Evolutionary conservation across 164 flowering plant species (phyloP), one percentile per base, ranked within the genome.

Genomic region (Aristolochia fimbriata): DNA sequence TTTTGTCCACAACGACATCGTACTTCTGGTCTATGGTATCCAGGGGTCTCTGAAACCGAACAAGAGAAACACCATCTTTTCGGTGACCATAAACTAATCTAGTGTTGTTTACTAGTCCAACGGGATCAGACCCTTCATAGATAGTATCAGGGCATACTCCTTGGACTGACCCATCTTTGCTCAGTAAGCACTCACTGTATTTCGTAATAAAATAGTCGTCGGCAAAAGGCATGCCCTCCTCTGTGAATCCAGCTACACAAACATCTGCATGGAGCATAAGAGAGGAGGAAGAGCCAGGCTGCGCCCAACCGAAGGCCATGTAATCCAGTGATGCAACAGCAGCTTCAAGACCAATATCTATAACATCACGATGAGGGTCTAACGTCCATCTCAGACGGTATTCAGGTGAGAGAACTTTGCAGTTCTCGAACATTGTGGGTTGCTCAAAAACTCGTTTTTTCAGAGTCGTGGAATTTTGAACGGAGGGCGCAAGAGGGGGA

Each of bases 291-390:
- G 83, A 54, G 30, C 62, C 66, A 3, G 87, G 92, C 54, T 80
- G 66, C 0, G 94, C 94, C 99, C 99, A 93, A 14, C 99, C 99
- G 43, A 93, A 93, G 0, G 88, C 96, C 97, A 93, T 73, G 60
- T 90, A 93, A 46, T 80, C 71, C 69, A 70, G 82, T 14, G 71
- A 67, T 20, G 73, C 78, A 13, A 74, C 75, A 6, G 74, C 87
- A 1, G 92, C 97, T 72, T 93, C 99, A 59, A 93, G 75, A 0
- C 95, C 99, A 24, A 93, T 81, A 55, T 90, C 96, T 48, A 93
- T 78, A 60, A 54, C 57, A 61, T 72, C 66, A 22, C 65, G 71
- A 21, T 71, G 80, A 10, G 63, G 72, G 48, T 64, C 69, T 73
- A 90, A 57, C 2, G 83, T 84, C 99, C 99, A 90, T 65, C 99